These are phyloP conservation scores for Alternaria sp. DNA, from an alignment of 2,329 filamentous ascomycete species.

Conservation along the genomic window DNA sequence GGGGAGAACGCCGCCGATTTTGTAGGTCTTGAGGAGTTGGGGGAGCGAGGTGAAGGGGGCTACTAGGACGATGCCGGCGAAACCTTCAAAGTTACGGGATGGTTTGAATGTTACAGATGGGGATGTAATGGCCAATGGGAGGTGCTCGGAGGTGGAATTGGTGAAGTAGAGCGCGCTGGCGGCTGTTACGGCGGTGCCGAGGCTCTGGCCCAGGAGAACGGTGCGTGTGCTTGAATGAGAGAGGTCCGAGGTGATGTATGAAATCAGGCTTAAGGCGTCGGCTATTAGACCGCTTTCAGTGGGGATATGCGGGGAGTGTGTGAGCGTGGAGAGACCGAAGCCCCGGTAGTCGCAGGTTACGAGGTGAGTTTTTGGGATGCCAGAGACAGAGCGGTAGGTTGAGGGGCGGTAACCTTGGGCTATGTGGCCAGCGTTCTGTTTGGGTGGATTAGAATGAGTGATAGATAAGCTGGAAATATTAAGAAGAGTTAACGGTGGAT, in stretches of 20 bases:
- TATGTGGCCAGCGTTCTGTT: slow-evolving; percentile 82
- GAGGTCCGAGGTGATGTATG: slow-evolving; percentile 72
- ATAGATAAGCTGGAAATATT: slow-evolving; percentile 20
- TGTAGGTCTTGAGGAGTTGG: slow-evolving; percentile 76
- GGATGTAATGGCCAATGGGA: slow-evolving; percentile 35
- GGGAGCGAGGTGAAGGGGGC: slow-evolving; percentile 79
- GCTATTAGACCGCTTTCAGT: slow-evolving; percentile 81
- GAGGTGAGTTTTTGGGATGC: slow-evolving; percentile 73
- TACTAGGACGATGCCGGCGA: slow-evolving; percentile 80
- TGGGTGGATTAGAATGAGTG: background rate
- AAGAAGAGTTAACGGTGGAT: background rate
- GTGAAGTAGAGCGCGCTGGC: slow-evolving; percentile 76
- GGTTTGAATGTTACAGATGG: background rate
- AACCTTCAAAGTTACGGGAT: slow-evolving; percentile 55
- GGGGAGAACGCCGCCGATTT: slow-evolving; percentile 77
- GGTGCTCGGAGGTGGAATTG: slow-evolving; percentile 31
- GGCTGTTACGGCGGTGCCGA: slow-evolving; percentile 83
- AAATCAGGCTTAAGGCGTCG: slow-evolving; percentile 75
- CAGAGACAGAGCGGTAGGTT: slow-evolving; percentile 78
- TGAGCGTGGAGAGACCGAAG: slow-evolving; percentile 81
- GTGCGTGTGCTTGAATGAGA: slow-evolving; percentile 73
- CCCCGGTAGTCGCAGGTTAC: slow-evolving; percentile 92
- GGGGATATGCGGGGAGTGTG: slow-evolving; percentile 56
- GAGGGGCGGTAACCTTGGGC: slow-evolving; percentile 78
- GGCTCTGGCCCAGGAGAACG: slow-evolving; percentile 81